Evolutionary conservation across 2,329 filamentous ascomycete species (phyloP).

Genomic region (Teratosphaeria zuluensis): DNA sequence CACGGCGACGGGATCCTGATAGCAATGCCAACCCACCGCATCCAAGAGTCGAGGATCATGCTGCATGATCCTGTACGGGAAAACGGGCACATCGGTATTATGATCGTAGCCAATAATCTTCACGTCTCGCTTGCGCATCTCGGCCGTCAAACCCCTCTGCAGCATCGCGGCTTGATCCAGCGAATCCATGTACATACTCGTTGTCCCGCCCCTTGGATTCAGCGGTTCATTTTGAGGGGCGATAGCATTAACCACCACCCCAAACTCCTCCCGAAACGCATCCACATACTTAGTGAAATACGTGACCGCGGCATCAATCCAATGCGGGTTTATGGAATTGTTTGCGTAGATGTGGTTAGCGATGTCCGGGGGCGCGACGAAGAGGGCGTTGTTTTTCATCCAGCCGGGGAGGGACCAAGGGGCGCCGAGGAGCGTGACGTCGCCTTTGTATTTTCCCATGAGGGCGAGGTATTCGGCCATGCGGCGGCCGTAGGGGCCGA

Average conservation of each 20-base stretch:
- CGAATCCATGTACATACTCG: constrained; percentile 29
- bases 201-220: constrained; percentile 29
- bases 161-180: constrained; percentile 25
- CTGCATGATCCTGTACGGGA: constrained; percentile 27
- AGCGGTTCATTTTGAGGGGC: constrained; percentile 31
- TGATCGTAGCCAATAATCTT: constrained; percentile 32
- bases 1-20: constrained; percentile 37
- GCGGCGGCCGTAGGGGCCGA: constrained; percentile 26
- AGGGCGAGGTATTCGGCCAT: constrained; percentile 29
- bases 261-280: constrained; percentile 21
- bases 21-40: constrained; percentile 32
- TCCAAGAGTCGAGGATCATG: constrained; percentile 20
- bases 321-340: constrained; percentile 28
- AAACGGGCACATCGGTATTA: constrained; percentile 29
- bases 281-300: constrained; percentile 32
- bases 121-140: constrained; percentile 11
- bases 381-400: constrained; percentile 31
- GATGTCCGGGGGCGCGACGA: constrained; percentile 10
- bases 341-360: constrained; percentile 10
- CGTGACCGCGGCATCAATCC: constrained; percentile 23
- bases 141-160: constrained; percentile 18
- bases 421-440: constrained; percentile 27
- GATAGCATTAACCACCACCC: constrained; percentile 27
- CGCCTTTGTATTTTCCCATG: constrained; percentile 28
- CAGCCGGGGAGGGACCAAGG: constrained; percentile 31